Evolutionary conservation across 208 protist species (phyloP), one percentile per base, ranked within the genome.

Genomic region (Herpetomonas samuelpessoai): DNA sequence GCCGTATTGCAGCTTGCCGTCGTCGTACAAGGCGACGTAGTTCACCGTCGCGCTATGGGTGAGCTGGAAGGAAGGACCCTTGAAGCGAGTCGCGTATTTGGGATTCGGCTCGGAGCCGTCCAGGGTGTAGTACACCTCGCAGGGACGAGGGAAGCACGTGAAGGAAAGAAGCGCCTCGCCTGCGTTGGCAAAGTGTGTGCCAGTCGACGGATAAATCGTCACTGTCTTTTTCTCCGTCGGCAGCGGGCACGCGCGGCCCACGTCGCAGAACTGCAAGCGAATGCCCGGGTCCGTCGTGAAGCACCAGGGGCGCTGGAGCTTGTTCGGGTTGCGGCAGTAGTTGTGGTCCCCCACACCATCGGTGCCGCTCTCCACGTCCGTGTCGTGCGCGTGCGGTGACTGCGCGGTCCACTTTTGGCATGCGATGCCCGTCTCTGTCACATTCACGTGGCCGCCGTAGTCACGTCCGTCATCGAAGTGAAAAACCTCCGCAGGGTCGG

Each of bases 281-380:
- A 79, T 60, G 35, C 31, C 50, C 6, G 75, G 68, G 53, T 83
- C 66, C 14, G 62, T 78, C 1, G 77, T 86, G 68, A 81, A 81
- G 71, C 80, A 93, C 21, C 79, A 60, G 4, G 74, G 71, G 3
- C 58, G 50, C 44, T 41, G 31, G 7, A 79, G 52, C 0, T 75
- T 68, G 31, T 70, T 71, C 2, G 81, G 73, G 69, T 93, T 86
- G 50, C 86, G 79, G 68, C 86, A 93, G 66, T 83, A 79, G 71
- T 81, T 87, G 71, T 90, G 80, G 57, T 78, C 60, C 26, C 86
- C 83, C 10, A 93, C 70, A 19, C 44, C 44, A 2, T 80, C 83
- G 2, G 50, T 59, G 2, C 71, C 68, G 10, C 55, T 21, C 48
- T 79, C 57, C 0, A 78, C 47, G 7, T 74, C 62, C 12, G 60